Conservation (phyloP, 257 asterid genomes). For the Penstemon eatonii region DNA sequence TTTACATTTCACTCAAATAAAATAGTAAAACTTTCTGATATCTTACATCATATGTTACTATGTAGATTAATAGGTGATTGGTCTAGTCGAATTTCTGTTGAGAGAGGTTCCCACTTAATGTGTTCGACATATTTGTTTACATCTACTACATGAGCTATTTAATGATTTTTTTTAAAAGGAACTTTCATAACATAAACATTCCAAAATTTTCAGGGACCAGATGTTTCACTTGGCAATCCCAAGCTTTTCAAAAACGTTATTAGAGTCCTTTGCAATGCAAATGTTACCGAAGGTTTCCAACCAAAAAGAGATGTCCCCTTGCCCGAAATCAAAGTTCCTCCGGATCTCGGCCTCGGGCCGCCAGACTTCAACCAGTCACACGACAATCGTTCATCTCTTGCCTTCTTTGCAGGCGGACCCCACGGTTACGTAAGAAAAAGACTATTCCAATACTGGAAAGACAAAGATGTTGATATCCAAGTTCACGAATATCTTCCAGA, state of each 20-base stretch:
- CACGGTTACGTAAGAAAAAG: conserved; percentile 52
- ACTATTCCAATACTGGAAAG: conserved; percentile 45
- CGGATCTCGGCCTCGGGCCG: conserved; percentile 25
- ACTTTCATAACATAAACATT: neutral
- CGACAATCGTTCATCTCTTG: conserved; percentile 30
- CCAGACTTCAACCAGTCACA: conserved; percentile 32
- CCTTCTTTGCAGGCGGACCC: conserved; percentile 68
- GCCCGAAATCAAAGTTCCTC: conserved; percentile 50
- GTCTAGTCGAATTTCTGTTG: too few relatives aligned
- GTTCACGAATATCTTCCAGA: conserved; percentile 55
- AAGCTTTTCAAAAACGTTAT: conserved; percentile 39
- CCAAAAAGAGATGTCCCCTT: conserved; percentile 51
- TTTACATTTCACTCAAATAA: too few relatives aligned
- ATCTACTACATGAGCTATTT: too few relatives aligned
- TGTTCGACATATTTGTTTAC: too few relatives aligned
- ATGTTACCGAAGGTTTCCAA: conserved; percentile 52
- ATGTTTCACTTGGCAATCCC: conserved; percentile 33
- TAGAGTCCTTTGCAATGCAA: conserved; percentile 70
- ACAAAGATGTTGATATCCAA: conserved; percentile 38
- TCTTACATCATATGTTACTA: too few relatives aligned
- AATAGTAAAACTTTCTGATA: too few relatives aligned
- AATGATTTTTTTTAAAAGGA: too few relatives aligned
- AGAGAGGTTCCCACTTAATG: too few relatives aligned
- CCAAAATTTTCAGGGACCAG: conserved; percentile 48
- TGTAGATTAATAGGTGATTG: too few relatives aligned